These are phyloP conservation scores for Gyrodon lividus DNA, from an alignment of 768 basidiomycete species.

Conservation along the genomic window DNA sequence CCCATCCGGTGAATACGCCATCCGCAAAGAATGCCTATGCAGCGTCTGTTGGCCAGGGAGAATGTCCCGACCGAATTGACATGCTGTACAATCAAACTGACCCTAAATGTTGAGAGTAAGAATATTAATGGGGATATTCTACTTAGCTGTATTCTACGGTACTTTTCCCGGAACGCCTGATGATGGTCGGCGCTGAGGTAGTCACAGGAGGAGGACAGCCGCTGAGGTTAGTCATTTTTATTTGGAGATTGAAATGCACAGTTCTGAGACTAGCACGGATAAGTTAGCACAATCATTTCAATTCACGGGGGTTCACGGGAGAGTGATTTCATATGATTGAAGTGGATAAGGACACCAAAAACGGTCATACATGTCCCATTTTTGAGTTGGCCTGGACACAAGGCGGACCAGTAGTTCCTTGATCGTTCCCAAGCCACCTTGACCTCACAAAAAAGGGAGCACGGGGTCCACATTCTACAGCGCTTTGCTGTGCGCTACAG, in stretches of 20 bases:
- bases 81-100: neutral
- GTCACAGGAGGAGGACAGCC: neutral
- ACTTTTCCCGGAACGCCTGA: neutral
- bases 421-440: constrained; percentile 30
- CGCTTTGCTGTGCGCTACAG: constrained; percentile 7
- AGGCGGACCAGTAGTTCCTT: constrained; percentile 25
- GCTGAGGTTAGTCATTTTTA: constrained; percentile 4
- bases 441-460: constrained; percentile 1
- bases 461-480: neutral
- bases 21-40: constrained; percentile 20
- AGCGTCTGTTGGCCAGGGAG: constrained; percentile 6
- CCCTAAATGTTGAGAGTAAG: no score
- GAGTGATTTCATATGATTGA: constrained; percentile 17
- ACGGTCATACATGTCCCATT: constrained; percentile 11
- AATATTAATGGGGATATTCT: no score
- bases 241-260: constrained; percentile 1
- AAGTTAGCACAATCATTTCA: constrained; percentile 1
- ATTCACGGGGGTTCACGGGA: constrained; percentile 7
- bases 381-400: constrained; percentile 26
- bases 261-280: neutral
- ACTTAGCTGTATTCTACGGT: no score
- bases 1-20: constrained; percentile 14
- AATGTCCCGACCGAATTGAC: neutral
- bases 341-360: constrained; percentile 23
- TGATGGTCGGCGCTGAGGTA: neutral